Evolutionary conservation across 2,329 filamentous ascomycete species (phyloP).

Genomic region (Hymenoscyphus repandus): DNA sequence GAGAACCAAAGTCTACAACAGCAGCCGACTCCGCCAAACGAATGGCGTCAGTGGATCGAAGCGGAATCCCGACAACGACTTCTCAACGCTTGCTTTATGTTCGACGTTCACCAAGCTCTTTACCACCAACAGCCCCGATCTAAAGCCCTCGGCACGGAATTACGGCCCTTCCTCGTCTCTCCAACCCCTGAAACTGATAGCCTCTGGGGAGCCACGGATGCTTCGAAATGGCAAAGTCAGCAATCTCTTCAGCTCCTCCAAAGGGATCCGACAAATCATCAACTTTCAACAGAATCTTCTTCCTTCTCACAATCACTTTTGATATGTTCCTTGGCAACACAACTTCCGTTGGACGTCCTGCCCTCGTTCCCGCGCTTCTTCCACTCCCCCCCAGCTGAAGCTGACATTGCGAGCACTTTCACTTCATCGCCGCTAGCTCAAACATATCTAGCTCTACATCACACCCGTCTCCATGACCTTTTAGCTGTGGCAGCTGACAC

Average conservation of each 20-base stretch:
- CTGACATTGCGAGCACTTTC: slow-evolving; percentile 36
- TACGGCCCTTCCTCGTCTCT: slow-evolving; percentile 13
- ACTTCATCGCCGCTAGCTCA: slow-evolving; percentile 41
- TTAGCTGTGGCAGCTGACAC: slow-evolving; percentile 54
- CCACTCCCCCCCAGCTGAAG: slow-evolving; percentile 9
- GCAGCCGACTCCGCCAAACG: slow-evolving; percentile 10
- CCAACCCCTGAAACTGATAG: slow-evolving; percentile 35
- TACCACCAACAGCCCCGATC: slow-evolving; percentile 43
- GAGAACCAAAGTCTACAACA: slow-evolving; percentile 3
- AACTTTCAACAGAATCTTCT: slow-evolving; percentile 5
- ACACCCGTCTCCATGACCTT: slow-evolving; percentile 53
- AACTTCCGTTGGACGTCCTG: slow-evolving; percentile 21
- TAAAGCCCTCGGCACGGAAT: slow-evolving; percentile 10
- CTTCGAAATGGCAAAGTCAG: slow-evolving; percentile 40
- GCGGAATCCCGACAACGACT: slow-evolving; percentile 48
- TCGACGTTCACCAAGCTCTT: slow-evolving; percentile 50
- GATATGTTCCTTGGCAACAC: slow-evolving; percentile 23
- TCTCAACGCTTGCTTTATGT: slow-evolving; percentile 50
- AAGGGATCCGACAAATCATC: slow-evolving; percentile 10
- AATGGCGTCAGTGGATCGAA: slow-evolving; percentile 49
- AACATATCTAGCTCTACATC: slow-evolving; percentile 51
- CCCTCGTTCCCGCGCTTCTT: slow-evolving; percentile 30
- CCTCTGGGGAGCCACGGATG: slow-evolving; percentile 45
- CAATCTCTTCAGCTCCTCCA: slow-evolving; percentile 15
- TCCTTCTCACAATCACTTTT: slow-evolving; percentile 24